Evolutionary conservation across 2,329 filamentous ascomycete species (phyloP).

Genomic region (Helotiales sp.): DNA sequence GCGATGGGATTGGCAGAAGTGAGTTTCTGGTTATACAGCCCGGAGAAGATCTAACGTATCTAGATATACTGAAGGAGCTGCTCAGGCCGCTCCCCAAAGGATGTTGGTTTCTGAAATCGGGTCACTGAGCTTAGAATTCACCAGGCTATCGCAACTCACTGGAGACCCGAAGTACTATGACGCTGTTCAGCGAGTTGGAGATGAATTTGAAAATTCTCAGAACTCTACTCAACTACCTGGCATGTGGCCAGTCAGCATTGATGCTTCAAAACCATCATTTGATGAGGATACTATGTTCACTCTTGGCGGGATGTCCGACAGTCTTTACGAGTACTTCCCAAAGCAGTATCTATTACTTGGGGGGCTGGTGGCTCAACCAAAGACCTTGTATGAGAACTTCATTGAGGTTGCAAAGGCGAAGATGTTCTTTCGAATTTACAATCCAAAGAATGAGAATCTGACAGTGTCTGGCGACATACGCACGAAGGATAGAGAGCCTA

Average conservation of each 20-base stretch:
- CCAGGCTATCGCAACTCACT: conserved; percentile 63
- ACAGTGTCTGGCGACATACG: conserved; percentile 50
- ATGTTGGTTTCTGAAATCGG: conserved; percentile 62
- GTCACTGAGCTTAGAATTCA: conserved; percentile 58
- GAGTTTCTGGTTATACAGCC: conserved; percentile 40
- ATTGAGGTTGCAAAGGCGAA: conserved; percentile 47
- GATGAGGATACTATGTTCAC: conserved; percentile 54
- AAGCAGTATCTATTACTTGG: conserved; percentile 68
- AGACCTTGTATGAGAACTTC: conserved; percentile 46
- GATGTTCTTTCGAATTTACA: conserved; percentile 45
- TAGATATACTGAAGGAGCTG: conserved; percentile 44
- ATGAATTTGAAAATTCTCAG: conserved; percentile 55
- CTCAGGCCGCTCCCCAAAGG: conserved; percentile 57
- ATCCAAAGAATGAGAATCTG: conserved; percentile 39
- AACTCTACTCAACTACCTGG: conserved; percentile 56
- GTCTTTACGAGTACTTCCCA: conserved; percentile 64
- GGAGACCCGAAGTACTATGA: conserved; percentile 64
- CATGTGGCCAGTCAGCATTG: conserved; percentile 59
- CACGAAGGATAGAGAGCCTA: conserved; percentile 41
- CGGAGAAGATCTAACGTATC: conserved; percentile 42
- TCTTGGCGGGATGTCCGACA: conserved; percentile 57
- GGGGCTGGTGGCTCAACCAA: conserved; percentile 53
- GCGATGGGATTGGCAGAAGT: conserved; percentile 46
- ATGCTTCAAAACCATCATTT: conserved; percentile 55
- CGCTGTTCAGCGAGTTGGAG: conserved; percentile 56